A percentile compares a stretch with the other conserved stretches of the same genome.
These are phyloP conservation scores for Periconia sp. DNA, from an alignment of 2,329 filamentous ascomycete genomes.

Conservation along the genomic window DNA sequence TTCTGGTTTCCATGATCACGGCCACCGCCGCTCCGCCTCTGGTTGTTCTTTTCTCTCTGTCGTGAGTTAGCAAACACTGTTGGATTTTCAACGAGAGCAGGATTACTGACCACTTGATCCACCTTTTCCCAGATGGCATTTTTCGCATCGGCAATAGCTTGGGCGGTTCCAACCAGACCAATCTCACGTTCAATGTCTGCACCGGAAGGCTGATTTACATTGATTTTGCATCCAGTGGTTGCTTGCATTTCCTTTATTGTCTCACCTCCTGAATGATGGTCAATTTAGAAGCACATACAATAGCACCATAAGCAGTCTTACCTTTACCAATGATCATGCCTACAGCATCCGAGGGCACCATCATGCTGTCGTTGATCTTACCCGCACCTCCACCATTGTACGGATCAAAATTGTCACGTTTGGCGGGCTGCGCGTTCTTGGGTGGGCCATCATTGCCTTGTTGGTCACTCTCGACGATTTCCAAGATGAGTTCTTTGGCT, in stretches of 20 bases:
- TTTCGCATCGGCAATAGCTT: conserved; percentile 80
- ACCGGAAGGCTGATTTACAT: conserved; percentile 79
- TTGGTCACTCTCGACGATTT: conserved; percentile 91
- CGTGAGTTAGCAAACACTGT: conserved; percentile 16
- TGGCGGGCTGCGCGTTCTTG: conserved; percentile 16
- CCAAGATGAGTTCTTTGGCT: conserved; percentile 86
- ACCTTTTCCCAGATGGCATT: conserved; percentile 88
- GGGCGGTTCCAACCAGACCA: conserved; percentile 74
- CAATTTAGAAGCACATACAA: conserved; percentile 11
- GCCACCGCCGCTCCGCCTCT: conserved; percentile 39
- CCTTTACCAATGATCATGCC: conserved; percentile 96
- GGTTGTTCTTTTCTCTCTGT: conserved; percentile 52
- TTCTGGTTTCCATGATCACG: conserved; percentile 43
- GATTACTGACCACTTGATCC: conserved; percentile 73
- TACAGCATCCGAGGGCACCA: conserved; percentile 85
- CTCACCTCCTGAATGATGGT: conserved; percentile 64
- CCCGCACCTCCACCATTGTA: conserved; percentile 48
- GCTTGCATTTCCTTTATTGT: conserved; percentile 94
- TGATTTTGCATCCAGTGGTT: conserved; percentile 88
- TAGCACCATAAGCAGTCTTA: conserved; percentile 21
- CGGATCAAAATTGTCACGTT: conserved; percentile 42
- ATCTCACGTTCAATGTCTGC: conserved; percentile 85
- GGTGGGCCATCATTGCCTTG: conserved; percentile 47
- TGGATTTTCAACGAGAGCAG: background rate
- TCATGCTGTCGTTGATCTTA: conserved; percentile 80